These are phyloP conservation scores for Pseudocercospora vitis DNA, from an alignment of 2,329 filamentous ascomycete species.

Conservation along the genomic window DNA sequence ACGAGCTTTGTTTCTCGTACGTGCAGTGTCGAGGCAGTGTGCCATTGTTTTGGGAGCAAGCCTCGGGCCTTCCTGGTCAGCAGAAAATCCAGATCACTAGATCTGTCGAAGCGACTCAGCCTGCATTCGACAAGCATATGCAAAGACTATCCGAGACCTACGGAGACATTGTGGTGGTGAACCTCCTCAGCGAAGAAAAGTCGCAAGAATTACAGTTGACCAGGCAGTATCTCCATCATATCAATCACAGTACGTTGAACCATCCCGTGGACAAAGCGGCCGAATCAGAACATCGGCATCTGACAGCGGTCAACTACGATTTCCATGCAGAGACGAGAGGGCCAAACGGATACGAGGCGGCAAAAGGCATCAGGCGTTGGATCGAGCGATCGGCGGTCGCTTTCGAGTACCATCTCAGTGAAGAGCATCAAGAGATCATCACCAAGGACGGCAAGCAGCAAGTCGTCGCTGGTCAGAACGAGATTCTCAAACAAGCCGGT, in stretches of 20 bases:
- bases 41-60: conserved; percentile 96
- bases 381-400: conserved; percentile 77
- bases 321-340: conserved; percentile 93
- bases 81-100: conserved; percentile 92
- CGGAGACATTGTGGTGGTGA: conserved; percentile 87
- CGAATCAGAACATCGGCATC: conserved; percentile 66
- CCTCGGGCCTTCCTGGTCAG: conserved; percentile 81
- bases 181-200: conserved; percentile 88
- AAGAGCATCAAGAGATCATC: conserved; percentile 62
- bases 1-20: conserved; percentile 83
- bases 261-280: conserved; percentile 46
- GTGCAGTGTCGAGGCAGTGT: conserved; percentile 90
- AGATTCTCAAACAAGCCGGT: conserved; percentile 86
- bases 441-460: conserved; percentile 41
- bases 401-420: conserved; percentile 89
- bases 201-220: conserved; percentile 82
- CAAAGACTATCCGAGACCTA: conserved; percentile 82
- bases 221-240: conserved; percentile 73
- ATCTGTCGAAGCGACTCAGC: conserved; percentile 85
- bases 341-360: conserved; percentile 83
- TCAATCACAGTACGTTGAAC: conserved; percentile 72
- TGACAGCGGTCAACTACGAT: conserved; percentile 86
- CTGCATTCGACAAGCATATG: conserved; percentile 94
- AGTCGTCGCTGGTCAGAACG: conserved; percentile 36
- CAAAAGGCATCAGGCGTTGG: conserved; percentile 75